phyloP scores from a whole-genome alignment of 352 stramenopile genomes.

The Globisporangium heterothallicum region DNA sequence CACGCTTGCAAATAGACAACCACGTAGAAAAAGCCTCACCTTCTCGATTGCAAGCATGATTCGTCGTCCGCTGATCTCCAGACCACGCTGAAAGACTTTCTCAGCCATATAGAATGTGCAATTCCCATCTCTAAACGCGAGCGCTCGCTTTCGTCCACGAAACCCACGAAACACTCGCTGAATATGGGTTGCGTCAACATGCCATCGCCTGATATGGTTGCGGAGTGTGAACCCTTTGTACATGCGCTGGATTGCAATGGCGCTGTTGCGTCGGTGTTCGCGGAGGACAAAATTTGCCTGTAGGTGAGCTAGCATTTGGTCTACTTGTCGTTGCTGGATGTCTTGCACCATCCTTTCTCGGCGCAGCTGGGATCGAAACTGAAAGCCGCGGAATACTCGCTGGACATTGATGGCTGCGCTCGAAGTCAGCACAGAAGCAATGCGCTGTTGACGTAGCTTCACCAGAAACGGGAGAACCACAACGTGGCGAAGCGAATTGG shows the following conservation, averaged over 20 bases:
- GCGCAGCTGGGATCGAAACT: constrained; percentile 39
- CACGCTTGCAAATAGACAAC: background rate
- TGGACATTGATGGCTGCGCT: constrained; percentile 39
- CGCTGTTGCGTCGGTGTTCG: constrained; percentile 37
- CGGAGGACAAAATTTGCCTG: constrained; percentile 27
- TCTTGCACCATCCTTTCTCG: constrained; percentile 32
- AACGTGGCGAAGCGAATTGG: constrained; percentile 13
- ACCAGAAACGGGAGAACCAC: constrained; percentile 40
- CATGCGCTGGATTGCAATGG: constrained; percentile 50
- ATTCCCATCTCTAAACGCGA: constrained; percentile 58
- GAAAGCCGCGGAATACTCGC: constrained; percentile 50
- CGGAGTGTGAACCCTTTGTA: constrained; percentile 42
- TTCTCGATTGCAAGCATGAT: constrained; percentile 63
- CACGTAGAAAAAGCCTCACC: constrained; percentile 24
- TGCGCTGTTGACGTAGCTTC: constrained; percentile 31
- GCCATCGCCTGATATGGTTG: constrained; percentile 24
- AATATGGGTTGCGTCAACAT: constrained; percentile 27
- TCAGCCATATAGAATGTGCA: constrained; percentile 69
- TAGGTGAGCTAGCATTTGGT: constrained; percentile 27
- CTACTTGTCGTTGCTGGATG: constrained; percentile 48
- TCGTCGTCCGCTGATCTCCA: constrained; percentile 34
- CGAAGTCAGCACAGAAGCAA: constrained; percentile 13
- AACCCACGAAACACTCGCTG: constrained; percentile 54
- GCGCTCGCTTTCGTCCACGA: constrained; percentile 41
- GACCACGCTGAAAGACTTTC: constrained; percentile 52